Conservation (phyloP, 805 yeast species). For the Kodamaea leandrae region DNA sequence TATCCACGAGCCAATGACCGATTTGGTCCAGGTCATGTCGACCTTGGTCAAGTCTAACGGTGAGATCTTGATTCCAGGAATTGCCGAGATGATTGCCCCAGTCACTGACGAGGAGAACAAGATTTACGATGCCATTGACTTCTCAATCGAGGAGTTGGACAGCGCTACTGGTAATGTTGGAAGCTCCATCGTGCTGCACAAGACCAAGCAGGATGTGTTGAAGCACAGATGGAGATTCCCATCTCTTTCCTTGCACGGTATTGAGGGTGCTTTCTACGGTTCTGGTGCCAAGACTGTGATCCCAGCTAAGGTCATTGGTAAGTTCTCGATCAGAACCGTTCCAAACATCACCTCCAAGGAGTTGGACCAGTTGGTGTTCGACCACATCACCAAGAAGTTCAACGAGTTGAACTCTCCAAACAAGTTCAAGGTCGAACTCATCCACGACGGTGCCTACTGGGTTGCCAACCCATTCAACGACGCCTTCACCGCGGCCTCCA, state of each 20-base stretch:
- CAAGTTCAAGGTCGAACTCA: slow-evolving; percentile 63
- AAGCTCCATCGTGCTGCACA: slow-evolving; percentile 69
- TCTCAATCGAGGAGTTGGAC: slow-evolving; percentile 77
- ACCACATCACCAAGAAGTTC: slow-evolving; percentile 66
- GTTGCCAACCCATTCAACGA: slow-evolving; percentile 90
- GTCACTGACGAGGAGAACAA: slow-evolving; percentile 75
- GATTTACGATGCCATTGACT: slow-evolving; percentile 83
- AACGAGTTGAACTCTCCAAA: slow-evolving; percentile 74
- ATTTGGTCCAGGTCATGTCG: slow-evolving; percentile 73
- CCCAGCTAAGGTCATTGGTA: slow-evolving; percentile 91
- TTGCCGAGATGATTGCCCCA: slow-evolving; percentile 93
- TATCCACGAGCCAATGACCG: slow-evolving; percentile 96
- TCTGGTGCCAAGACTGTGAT: slow-evolving; percentile 98
- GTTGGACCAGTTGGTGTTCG: slow-evolving; percentile 73
- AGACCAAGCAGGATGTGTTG: slow-evolving; percentile 76
- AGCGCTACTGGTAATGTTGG: slow-evolving; percentile 66
- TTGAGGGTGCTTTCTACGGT: slow-evolving; percentile 95
- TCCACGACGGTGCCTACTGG: slow-evolving; percentile 98
- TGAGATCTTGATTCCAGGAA: slow-evolving; percentile 81
- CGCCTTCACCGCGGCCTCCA: slow-evolving; percentile 87
- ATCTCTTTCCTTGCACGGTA: slow-evolving; percentile 91
- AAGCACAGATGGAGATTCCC: slow-evolving; percentile 99
- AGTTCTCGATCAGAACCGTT: slow-evolving; percentile 95
- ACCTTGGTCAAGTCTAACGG: slow-evolving; percentile 80
- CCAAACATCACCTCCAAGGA: slow-evolving; percentile 85